These are phyloP conservation scores for Aspergillus pseudonomiae DNA, from an alignment of 2,329 filamentous ascomycete genomes.

Conservation along the genomic window DNA sequence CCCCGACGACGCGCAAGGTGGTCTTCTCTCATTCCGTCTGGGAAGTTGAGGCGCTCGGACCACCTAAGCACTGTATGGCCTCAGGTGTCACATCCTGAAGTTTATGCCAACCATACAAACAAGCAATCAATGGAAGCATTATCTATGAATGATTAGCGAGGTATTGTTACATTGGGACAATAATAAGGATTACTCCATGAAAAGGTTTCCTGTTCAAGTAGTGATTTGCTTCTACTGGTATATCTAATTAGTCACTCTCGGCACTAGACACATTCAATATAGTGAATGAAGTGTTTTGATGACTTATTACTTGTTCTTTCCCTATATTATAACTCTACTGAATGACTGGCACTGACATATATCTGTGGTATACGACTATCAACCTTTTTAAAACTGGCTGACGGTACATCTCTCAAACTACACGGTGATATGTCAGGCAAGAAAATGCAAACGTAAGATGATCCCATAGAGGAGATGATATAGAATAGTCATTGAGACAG, in stretches of 20 bases:
- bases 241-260: background rate
- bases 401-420: no score
- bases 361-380: no score
- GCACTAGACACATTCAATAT: background rate
- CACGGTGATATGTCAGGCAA: no score
- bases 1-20: slow-evolving; percentile 38
- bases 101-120: background rate
- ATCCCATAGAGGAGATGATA: background rate
- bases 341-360: no score
- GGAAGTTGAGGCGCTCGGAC: slow-evolving; percentile 40
- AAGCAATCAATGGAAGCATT: background rate
- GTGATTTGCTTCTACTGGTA: background rate
- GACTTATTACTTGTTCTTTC: no score
- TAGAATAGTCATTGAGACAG: background rate
- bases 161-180: background rate
- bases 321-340: no score
- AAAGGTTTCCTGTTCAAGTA: background rate
- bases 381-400: no score
- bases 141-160: background rate
- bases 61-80: slow-evolving; percentile 21
- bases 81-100: slow-evolving; percentile 1
- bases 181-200: background rate
- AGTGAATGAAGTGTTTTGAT: background rate
- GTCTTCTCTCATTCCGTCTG: slow-evolving; percentile 21
- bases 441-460: background rate